These are phyloP conservation scores for Clarireedia homoeocarpa DNA, from an alignment of 2,329 filamentous ascomycete species.

Conservation along the genomic window DNA sequence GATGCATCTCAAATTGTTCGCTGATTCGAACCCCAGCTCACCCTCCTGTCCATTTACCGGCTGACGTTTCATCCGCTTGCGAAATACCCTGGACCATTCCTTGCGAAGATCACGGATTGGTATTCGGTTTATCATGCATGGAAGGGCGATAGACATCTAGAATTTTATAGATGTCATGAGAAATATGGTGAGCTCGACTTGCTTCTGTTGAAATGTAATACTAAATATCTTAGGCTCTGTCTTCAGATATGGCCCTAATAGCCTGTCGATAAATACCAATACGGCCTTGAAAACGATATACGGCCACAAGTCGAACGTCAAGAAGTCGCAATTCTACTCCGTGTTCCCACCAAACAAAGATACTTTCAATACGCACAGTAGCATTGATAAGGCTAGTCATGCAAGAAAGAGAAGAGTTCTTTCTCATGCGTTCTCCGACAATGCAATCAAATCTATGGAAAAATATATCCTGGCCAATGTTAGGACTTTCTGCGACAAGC, in stretches of 20 bases:
- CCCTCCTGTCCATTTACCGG: constrained; percentile 33
- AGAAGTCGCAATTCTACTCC: constrained; percentile 66
- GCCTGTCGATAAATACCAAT: constrained; percentile 67
- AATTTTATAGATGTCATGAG: constrained; percentile 30
- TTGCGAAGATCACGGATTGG: constrained; percentile 29
- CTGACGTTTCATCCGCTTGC: constrained; percentile 29
- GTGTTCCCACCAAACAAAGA: constrained; percentile 59
- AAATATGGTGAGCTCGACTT: constrained; percentile 29
- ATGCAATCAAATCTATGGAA: constrained; percentile 27
- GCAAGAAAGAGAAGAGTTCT: constrained; percentile 57
- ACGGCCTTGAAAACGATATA: constrained; percentile 60
- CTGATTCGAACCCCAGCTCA: constrained; percentile 2
- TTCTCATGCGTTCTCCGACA: constrained; percentile 54
- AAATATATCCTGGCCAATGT: constrained; percentile 26
- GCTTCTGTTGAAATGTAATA: not conserved
- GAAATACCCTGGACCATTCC: constrained; percentile 31
- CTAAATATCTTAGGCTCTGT: constrained; percentile 38
- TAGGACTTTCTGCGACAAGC: constrained; percentile 53
- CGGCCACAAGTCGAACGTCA: constrained; percentile 53
- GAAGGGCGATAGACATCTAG: constrained; percentile 31
- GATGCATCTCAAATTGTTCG: not conserved
- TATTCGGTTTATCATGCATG: constrained; percentile 31
- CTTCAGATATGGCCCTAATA: constrained; percentile 71
- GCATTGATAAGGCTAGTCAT: constrained; percentile 59
- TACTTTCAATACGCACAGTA: constrained; percentile 65